Conservation (phyloP, 2,329 filamentous ascomycete species). For the Xylariomycetidae sp. region DNA sequence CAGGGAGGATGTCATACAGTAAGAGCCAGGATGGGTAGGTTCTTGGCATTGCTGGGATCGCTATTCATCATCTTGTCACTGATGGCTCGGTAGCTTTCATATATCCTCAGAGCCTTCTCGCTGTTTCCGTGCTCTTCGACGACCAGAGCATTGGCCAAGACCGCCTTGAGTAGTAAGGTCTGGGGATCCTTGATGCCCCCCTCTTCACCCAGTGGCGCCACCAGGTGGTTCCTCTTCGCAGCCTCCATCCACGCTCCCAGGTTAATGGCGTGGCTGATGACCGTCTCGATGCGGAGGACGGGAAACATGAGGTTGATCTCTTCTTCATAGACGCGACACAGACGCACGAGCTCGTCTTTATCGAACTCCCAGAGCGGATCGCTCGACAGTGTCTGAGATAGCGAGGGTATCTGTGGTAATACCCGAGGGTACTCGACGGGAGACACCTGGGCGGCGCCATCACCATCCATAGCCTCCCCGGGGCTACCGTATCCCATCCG, state of each 20-base stretch:
- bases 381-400: conserved; percentile 25
- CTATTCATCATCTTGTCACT: conserved; percentile 62
- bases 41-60: conserved; percentile 42
- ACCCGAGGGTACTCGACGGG: conserved; percentile 29
- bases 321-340: conserved; percentile 79
- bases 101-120: conserved; percentile 67
- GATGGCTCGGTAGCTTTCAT: conserved; percentile 67
- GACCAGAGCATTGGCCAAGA: conserved; percentile 73
- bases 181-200: conserved; percentile 43
- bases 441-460: conserved; percentile 36
- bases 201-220: conserved; percentile 28
- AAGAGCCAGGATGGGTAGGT: conserved; percentile 47
- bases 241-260: conserved; percentile 69
- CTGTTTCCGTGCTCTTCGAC: conserved; percentile 78
- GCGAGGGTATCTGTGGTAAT: conserved; percentile 32
- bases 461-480: conserved; percentile 59
- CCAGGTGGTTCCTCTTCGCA: conserved; percentile 29
- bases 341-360: conserved; percentile 72
- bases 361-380: conserved; percentile 79
- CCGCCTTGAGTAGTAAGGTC: conserved; percentile 73
- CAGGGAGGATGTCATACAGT: conserved; percentile 17
- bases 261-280: conserved; percentile 65
- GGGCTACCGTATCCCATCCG: conserved; percentile 79
- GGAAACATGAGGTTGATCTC: conserved; percentile 94
- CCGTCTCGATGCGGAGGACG: conserved; percentile 66